Conservation (phyloP, 2,329 filamentous ascomycete species). For the Pestalotiopsis sp. region DNA sequence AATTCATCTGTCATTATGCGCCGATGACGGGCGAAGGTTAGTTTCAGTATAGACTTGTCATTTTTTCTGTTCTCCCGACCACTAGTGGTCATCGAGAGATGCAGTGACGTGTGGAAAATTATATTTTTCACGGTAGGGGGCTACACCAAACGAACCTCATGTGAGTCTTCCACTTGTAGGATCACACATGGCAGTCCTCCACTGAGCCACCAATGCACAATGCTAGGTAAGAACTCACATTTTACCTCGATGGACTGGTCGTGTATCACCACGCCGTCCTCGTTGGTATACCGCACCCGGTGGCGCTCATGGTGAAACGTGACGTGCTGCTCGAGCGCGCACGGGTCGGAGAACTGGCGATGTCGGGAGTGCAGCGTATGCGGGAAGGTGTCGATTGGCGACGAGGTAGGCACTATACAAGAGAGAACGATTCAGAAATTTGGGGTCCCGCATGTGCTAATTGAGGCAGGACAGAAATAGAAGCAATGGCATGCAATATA, state of each 20-base stretch:
- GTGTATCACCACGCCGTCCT: constrained; percentile 47
- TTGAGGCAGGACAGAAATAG: neutral
- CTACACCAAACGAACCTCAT: too few relatives aligned
- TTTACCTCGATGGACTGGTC: constrained; percentile 50
- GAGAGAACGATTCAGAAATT: neutral
- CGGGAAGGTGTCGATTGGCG: constrained; percentile 46
- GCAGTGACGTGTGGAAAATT: neutral
- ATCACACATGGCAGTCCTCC: neutral
- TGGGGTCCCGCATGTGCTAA: constrained; percentile 5
- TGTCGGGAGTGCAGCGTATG: constrained; percentile 53
- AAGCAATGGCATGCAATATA: too few relatives aligned
- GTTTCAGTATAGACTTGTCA: neutral
- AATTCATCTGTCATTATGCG: constrained; percentile 41
- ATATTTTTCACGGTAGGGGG: neutral
- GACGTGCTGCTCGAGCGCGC: constrained; percentile 51
- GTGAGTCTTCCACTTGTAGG: too few relatives aligned
- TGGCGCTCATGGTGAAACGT: constrained; percentile 47
- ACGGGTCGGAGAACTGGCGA: constrained; percentile 50
- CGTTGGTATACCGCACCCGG: constrained; percentile 48
- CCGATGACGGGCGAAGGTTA: too few relatives aligned
- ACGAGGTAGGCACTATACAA: constrained; percentile 44
- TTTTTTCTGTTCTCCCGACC: neutral
- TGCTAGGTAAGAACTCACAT: constrained; percentile 22
- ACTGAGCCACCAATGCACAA: neutral
- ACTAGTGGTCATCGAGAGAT: too few relatives aligned